Conservation (phyloP, 768 basidiomycete species). For the Amanita brunnescens region DNA sequence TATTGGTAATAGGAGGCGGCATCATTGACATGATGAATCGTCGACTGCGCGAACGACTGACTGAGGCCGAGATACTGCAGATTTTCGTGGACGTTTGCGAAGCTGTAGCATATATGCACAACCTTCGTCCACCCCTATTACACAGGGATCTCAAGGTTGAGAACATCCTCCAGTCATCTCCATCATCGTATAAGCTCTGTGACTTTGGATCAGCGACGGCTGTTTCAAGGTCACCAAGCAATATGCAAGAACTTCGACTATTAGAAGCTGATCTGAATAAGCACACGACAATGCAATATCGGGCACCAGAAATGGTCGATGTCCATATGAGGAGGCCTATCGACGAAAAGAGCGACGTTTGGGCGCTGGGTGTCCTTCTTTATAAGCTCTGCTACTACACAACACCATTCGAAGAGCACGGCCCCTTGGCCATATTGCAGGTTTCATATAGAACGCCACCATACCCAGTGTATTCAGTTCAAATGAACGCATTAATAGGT, state of each 20-base stretch:
- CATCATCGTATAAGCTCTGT: slow-evolving; percentile 87
- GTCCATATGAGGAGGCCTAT: slow-evolving; percentile 73
- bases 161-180: slow-evolving; percentile 87
- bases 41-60: slow-evolving; percentile 86
- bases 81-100: slow-evolving; percentile 98
- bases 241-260: slow-evolving; percentile 74
- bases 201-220: slow-evolving; percentile 93
- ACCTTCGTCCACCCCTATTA: slow-evolving; percentile 78
- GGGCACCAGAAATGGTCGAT: slow-evolving; percentile 99
- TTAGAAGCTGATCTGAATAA: slow-evolving; percentile 88
- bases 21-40: slow-evolving; percentile 99
- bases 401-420: slow-evolving; percentile 98
- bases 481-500: slow-evolving; percentile 83
- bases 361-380: slow-evolving; percentile 93
- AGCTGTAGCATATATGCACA: slow-evolving; percentile 95
- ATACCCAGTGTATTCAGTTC: slow-evolving; percentile 77
- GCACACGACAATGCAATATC: slow-evolving; percentile 94
- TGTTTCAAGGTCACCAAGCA: slow-evolving; percentile 67
- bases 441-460: slow-evolving; percentile 91
- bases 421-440: slow-evolving; percentile 91
- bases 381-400: slow-evolving; percentile 99
- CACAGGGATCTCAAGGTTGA: slow-evolving; percentile 99
- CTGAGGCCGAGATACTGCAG: slow-evolving; percentile 93
- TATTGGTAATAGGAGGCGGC: slow-evolving; percentile 62
- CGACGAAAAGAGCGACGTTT: slow-evolving; percentile 94